Evolutionary conservation across 345 rosid species (phyloP), one percentile per base, ranked within the genome.

Genomic region (Kernera saxatilis): DNA sequence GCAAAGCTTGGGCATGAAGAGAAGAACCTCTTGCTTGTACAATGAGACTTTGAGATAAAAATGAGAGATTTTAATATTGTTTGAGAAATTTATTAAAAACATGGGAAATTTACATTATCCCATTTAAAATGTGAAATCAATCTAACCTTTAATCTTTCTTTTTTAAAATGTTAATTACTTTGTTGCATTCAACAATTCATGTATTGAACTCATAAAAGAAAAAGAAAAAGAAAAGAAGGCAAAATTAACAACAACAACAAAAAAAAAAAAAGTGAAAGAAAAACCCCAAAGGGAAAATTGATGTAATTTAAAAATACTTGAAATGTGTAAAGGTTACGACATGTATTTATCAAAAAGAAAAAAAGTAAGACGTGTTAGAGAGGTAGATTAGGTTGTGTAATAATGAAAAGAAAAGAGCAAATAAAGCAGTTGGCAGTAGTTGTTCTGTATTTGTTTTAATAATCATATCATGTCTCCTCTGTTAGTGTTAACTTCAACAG

Each of bases 1-100:
- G 76, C 78, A 83, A 85, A 80, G 84, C 93, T 89, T 89, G 88
- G 81, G 13, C 75, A 70, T 74, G 77, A 91, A 89, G 93, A 82
- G 90, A 86, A 82, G 89, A 83, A 86, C 88, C 83, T 82, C 82
- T 78, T 67, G 82, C 78, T 72, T 82, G 76, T 51, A 67, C 49
- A 67, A 10, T 77, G 56, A 69, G 77, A 56, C 65, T 66, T 64
- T 36, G 12, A 50, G 40, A 32, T 73, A 54, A 26, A 25, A 35
- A 19, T 53, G 5, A 33, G 18, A 10, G 58, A 46, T 36, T 51
- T 14, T 53, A 21, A 30, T 51, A n/a, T 10, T 21, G 10, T 52
- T 41, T 52, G 3, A 14, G 14, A 46, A 48, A 1, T 23, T 53
- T n/a, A 53, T 5, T 18, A 51, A 17, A 26, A 69, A 11, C 56